Conservation (phyloP, 2,329 filamentous ascomycete species). For the Setomelanomma holmii region DNA sequence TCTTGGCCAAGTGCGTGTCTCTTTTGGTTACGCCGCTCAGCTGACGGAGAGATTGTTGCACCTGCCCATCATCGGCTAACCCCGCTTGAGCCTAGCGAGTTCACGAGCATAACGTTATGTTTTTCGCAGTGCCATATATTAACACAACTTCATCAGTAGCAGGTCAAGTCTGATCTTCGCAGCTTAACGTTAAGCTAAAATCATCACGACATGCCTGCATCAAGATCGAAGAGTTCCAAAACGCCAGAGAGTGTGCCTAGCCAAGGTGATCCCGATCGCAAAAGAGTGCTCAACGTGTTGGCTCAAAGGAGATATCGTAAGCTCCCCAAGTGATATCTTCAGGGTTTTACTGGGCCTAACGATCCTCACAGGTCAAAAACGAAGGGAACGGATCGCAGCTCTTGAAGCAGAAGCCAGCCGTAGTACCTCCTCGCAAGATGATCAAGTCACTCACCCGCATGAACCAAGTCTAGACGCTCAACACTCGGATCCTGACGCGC, state of each 20-base stretch:
- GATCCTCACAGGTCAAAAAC: conserved; percentile 33
- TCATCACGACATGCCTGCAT: conserved; percentile 32
- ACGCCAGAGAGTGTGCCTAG: conserved; percentile 28
- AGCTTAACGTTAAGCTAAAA: conserved; percentile 15
- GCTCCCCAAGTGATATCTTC: too few relatives aligned
- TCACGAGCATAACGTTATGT: conserved; percentile 37
- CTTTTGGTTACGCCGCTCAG: conserved; percentile 2
- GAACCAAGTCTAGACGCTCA: neutral
- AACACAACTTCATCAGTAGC: neutral
- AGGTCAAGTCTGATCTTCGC: neutral
- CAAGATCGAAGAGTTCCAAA: conserved; percentile 25
- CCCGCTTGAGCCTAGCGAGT: conserved; percentile 8
- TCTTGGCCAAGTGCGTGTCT: conserved; percentile 3
- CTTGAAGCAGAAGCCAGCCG: conserved; percentile 33
- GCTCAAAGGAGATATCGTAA: conserved; percentile 42
- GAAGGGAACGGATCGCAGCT: conserved; percentile 32
- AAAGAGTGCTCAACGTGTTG: conserved; percentile 39
- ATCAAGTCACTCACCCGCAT: neutral
- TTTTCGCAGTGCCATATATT: conserved; percentile 11
- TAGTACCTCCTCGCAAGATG: neutral
- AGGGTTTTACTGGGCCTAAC: too few relatives aligned
- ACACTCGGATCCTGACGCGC: neutral
- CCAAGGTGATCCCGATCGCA: conserved; percentile 37
- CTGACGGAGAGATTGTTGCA: conserved; percentile 5
- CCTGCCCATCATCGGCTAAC: conserved; percentile 8